Evolutionary conservation across 148 eudicot genomes (phyloP), one percentile per base, ranked within the genome.

Genomic region (Mesembryanthemum crystallinum): DNA sequence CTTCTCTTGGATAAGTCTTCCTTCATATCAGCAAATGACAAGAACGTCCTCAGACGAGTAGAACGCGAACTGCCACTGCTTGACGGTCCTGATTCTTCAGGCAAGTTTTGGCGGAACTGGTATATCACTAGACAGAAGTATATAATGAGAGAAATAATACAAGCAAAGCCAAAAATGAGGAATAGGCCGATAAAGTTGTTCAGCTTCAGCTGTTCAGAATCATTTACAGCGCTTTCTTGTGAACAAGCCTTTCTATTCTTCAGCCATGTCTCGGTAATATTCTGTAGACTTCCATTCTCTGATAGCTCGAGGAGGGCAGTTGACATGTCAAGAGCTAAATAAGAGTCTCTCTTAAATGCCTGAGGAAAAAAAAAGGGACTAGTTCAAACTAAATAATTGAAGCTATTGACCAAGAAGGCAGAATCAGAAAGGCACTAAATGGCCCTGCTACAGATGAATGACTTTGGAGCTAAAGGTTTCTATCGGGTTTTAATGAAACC

Each of bases 281-380:
- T 73, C 37, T 82, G 85, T 12, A 85, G 75, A 42, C 66, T 79
- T 7, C 85, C 80, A 37, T 77, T 76, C 79, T 85, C 85, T 12
- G 85, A 82, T 24, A 85, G 71, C 79, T 82, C 39, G 32, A 85
- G 83, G 58, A 85, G 32, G 57, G 87, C 87, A 1, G 87, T 82
- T 17, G 87, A 85, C 87, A 85, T 77, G 83, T 85, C 87, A 6
- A 77, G 30, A 9, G 85, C 85, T 58, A 85, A 73, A 7, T 83
- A 85, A 28, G 87, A 85, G 59, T 82, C 87, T 63, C 82, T 82
- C 67, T 70, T 69, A 67, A 85, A 85, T n/a, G 87, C 87, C 87
- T 85, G 73, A 52, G 47, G 43, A 11, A 20, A 18, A 52, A 24
- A 32, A 54, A 5, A 28, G 43, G 55, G 47, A 21, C 33, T 3